Evolutionary conservation across 768 basidiomycete genomes (phyloP).

Genomic region (Austroboletus eburneus): DNA sequence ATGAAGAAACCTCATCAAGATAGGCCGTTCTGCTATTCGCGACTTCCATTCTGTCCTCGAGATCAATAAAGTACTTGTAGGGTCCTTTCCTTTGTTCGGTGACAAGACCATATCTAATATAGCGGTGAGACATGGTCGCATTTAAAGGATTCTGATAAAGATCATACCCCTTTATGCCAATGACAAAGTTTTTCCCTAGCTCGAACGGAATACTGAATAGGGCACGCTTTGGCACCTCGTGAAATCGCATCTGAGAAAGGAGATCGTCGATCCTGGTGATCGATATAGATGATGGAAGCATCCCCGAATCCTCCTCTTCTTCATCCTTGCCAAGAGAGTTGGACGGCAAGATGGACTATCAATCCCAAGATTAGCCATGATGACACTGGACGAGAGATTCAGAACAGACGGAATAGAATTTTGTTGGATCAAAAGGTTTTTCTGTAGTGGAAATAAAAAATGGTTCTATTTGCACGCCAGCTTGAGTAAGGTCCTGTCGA

Average conservation of each 20-base stretch:
- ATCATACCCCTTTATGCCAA: conserved; percentile 78
- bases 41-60: conserved; percentile 73
- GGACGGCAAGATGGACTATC: conserved; percentile 57
- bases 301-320: conserved; percentile 47
- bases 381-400: neutral
- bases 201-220: conserved; percentile 79
- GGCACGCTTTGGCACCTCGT: conserved; percentile 79
- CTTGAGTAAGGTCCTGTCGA: conserved; percentile 72
- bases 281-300: conserved; percentile 67
- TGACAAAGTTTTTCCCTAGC: conserved; percentile 66
- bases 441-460: conserved; percentile 80
- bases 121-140: conserved; percentile 4
- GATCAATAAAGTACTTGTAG: conserved; percentile 80
- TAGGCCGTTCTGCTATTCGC: conserved; percentile 67
- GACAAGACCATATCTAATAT: conserved; percentile 77
- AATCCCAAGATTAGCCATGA: conserved; percentile 4
- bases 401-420: conserved; percentile 71
- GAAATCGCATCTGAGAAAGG: conserved; percentile 74
- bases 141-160: conserved; percentile 1
- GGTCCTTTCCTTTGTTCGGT: conserved; percentile 83
- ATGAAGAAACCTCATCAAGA: conserved; percentile 56
- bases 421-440: conserved; percentile 64
- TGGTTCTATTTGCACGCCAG: conserved; percentile 76
- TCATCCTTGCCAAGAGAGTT: conserved; percentile 42
- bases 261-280: conserved; percentile 77